Base-by-base conservation (phyloP, 139 green algal species). In the Yamagishiella unicocca region DNA sequence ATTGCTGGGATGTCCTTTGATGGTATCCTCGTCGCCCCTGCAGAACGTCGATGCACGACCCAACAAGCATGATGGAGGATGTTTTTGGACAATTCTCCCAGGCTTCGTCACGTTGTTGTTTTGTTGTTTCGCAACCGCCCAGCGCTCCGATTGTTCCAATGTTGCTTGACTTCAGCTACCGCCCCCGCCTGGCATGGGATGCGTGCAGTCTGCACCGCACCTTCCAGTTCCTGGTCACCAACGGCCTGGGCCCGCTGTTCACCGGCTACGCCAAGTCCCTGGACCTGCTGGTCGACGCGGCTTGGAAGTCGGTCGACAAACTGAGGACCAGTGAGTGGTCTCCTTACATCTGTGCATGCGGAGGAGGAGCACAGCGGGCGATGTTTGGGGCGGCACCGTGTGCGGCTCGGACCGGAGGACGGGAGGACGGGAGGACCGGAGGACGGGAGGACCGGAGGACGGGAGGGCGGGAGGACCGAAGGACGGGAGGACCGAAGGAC, bases 191-290 rank as follows among this genome's bases (percentile, higher is more conserved):
- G 1, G 1, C 24, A 43, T 2, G 38, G n/a, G n/a, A n/a, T n/a
- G 24, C 29, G 0, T 45, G 25, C 62, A 75, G 79, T 42, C 31
- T 67, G 31, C 79, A 85, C 79, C 79, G 79, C 62, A 76, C 43
- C 22, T 85, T 38, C 64, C 27, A 66, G 1, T 85, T 85, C 17
- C 21, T 85, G 31, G 0, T 85, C 1, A 54, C 31, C 62, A 85
- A 85, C 62, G 79, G 79, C 21, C 43, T 85, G 62, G 61, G 79
- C 2, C 61, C 79, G 7, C 22, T 85, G 17, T 85, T 77, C n/a
- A 31, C 24, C 25, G 42, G 29, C 6, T 85, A 85, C 62, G 61
- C 79, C 17, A 27, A 0, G 19, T 54, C 62, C 9, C 31, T 85
- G 62, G 79, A 85, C 61, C 43, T 67, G 42, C n/a, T 76, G 62